Evolutionary conservation across 805 yeast genomes (phyloP).

Genomic region (Clavispora phyllophila): DNA sequence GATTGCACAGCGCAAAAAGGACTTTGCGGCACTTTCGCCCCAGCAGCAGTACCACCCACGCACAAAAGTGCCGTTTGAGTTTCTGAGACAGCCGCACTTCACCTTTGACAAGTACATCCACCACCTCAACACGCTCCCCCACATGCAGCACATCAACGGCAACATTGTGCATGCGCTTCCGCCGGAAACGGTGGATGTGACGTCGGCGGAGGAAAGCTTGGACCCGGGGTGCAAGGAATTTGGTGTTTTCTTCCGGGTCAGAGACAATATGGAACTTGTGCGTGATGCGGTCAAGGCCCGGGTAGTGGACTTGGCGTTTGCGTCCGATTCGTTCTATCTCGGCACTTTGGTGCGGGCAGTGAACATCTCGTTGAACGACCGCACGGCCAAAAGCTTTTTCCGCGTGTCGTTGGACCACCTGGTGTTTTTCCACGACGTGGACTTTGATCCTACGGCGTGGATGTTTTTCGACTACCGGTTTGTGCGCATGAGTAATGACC

Average conservation of each 20-base stretch:
- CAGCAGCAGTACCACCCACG: slow-evolving; percentile 10
- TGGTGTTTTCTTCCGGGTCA: slow-evolving; percentile 28
- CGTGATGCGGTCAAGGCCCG: slow-evolving; percentile 14
- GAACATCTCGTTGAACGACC: slow-evolving; percentile 15
- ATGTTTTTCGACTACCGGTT: slow-evolving; percentile 31
- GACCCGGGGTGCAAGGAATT: slow-evolving; percentile 19
- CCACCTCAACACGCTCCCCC: slow-evolving; percentile 10
- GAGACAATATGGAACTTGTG: slow-evolving; percentile 24
- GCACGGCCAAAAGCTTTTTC: slow-evolving; percentile 20
- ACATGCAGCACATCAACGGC: slow-evolving; percentile 25
- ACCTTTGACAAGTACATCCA: slow-evolving; percentile 16
- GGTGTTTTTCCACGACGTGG: slow-evolving; percentile 30
- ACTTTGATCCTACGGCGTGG: slow-evolving; percentile 34
- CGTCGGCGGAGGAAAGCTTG: slow-evolving; percentile 8
- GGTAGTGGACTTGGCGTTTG: slow-evolving; percentile 19
- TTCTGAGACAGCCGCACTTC: slow-evolving; percentile 17
- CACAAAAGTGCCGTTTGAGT: slow-evolving; percentile 17
- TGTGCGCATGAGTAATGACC: slow-evolving; percentile 27
- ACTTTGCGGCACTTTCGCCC: slow-evolving; percentile 9
- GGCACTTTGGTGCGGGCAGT: slow-evolving; percentile 23
- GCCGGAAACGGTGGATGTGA: slow-evolving; percentile 12
- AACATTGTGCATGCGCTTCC: slow-evolving; percentile 25
- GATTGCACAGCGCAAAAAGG: slow-evolving; percentile 6
- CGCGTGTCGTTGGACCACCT: slow-evolving; percentile 36
- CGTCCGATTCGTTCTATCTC: slow-evolving; percentile 30